Percentiles rank a stretch among this genome's conserved stretches.
Evolutionary conservation across 2,329 filamentous ascomycete species (phyloP).

Genomic region (Cryphonectria radicalis): DNA sequence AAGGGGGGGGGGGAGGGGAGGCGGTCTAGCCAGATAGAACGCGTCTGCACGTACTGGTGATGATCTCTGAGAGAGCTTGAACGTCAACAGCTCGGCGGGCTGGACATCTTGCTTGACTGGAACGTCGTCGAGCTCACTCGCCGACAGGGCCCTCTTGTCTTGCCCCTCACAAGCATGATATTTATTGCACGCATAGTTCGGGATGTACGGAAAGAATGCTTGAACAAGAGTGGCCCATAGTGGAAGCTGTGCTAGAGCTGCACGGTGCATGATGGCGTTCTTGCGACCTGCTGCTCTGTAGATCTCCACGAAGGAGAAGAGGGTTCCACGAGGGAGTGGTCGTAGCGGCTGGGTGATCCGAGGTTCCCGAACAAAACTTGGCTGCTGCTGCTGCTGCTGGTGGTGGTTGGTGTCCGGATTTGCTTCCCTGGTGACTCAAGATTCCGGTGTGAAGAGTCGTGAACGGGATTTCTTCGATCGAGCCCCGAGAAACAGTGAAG

Average conservation of each 20-base stretch:
- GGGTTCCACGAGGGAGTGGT: not conserved
- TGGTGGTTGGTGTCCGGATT: not conserved
- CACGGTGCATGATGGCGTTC: constrained; percentile 46
- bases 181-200: constrained; percentile 38
- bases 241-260: constrained; percentile 50
- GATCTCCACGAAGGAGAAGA: not conserved
- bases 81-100: constrained; percentile 38
- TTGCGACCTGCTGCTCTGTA: not conserved
- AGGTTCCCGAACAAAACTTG: not conserved
- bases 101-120: not conserved
- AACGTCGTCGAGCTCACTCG: constrained; percentile 7
- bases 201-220: constrained; percentile 54
- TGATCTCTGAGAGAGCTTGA: constrained; percentile 47
- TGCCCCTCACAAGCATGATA: constrained; percentile 33
- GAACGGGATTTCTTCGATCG: not conserved
- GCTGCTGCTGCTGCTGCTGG: not conserved
- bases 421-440: constrained; percentile 3
- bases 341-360: not conserved
- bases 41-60: constrained; percentile 39
- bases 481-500: constrained; percentile 23
- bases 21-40: not conserved
- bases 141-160: constrained; percentile 33
- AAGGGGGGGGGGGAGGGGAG: too few relatives aligned
- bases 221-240: constrained; percentile 50
- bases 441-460: constrained; percentile 26